Base-by-base conservation (phyloP, 2,329 filamentous ascomycete species). In the Penicillium sp. region DNA sequence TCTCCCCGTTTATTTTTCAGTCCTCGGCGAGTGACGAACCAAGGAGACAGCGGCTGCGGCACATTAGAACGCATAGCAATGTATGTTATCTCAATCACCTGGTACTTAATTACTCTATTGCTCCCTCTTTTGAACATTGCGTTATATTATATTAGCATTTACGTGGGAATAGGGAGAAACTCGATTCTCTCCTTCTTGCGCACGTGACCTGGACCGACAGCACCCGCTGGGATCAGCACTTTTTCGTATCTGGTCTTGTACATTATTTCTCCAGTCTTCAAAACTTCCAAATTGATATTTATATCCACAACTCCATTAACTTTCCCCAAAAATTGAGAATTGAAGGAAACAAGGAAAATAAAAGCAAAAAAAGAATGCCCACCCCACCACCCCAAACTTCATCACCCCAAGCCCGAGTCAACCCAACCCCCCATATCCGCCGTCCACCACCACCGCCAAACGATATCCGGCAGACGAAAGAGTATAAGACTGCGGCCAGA, bases 391-490 rank as follows among this genome's bases (percentile, higher is more conserved):
- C 31, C n/a, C 47, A 55, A 46, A 58, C 56, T 13, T 41, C 19
- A 56, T 58, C 62, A 63, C 69, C 63, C 49, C 62, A 63, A 63
- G 69, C 64, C 49, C 62, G 69, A 21, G 65, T 69, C 13, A 44
- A 67, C 29, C 41, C 55, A 11, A 50, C 67, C 38, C 65, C 59
- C 19, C 64, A 60, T 56, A 58, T 47, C 29, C 63, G 52, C 31
- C 58, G 45, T 15, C 59, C 44, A 54, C 63, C 58, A 46, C 67
- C 47, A 30, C 67, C 51, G 13, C 48, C 58, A 35, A 53, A 65
- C 23, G 76, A 80, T 68, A 75, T 80, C 46, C 75, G 75, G 49
- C 66, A 78, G 62, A 79, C 78, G n/a, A 76, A 73, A 58, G 73
- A 76, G 65, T 80, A 80, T 65, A 79, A 78, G 62, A 60, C 64